Evolutionary conservation across 495 filamentous ascomycete species (phyloP).

Genomic region (Xylaria longipes): DNA sequence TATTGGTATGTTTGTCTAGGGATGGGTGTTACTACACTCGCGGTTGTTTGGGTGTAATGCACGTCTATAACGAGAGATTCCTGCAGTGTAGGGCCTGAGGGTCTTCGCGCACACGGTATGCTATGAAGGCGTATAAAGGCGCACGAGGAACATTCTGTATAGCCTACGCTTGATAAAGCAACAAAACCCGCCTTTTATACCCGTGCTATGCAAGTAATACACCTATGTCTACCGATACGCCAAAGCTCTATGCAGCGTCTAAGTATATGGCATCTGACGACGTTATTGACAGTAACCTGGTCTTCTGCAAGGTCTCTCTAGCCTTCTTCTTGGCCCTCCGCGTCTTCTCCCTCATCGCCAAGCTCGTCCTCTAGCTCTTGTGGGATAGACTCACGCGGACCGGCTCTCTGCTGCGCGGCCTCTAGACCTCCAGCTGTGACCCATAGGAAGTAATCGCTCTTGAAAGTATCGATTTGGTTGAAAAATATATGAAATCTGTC

Average conservation of each 20-base stretch:
- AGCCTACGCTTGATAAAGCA: neutral
- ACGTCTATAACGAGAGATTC: neutral
- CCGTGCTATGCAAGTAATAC: neutral
- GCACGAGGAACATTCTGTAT: neutral
- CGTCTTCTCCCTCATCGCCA: conserved; percentile 40
- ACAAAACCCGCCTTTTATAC: neutral
- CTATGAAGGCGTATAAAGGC: neutral
- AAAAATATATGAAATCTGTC: conserved; percentile 79
- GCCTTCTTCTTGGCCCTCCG: conserved; percentile 34
- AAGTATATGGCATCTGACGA: neutral
- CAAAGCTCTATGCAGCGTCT: neutral
- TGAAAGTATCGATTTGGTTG: conserved; percentile 81
- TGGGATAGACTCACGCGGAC: conserved; percentile 29
- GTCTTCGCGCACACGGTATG: neutral
- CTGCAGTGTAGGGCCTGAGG: neutral
- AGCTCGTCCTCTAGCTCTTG: conserved; percentile 38
- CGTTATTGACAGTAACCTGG: neutral
- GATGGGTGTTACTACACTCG: neutral
- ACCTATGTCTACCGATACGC: neutral
- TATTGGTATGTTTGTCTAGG: neutral
- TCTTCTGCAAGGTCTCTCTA: conserved; percentile 4
- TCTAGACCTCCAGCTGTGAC: conserved; percentile 69
- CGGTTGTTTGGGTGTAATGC: neutral
- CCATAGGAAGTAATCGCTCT: conserved; percentile 75
- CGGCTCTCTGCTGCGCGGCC: conserved; percentile 50